Percentiles rank a stretch among this genome's conserved stretches.
phyloP scores from a whole-genome alignment of 225 moss, liverwort and hornwort genomes.

The Rhytidiadelphus loreus region DNA sequence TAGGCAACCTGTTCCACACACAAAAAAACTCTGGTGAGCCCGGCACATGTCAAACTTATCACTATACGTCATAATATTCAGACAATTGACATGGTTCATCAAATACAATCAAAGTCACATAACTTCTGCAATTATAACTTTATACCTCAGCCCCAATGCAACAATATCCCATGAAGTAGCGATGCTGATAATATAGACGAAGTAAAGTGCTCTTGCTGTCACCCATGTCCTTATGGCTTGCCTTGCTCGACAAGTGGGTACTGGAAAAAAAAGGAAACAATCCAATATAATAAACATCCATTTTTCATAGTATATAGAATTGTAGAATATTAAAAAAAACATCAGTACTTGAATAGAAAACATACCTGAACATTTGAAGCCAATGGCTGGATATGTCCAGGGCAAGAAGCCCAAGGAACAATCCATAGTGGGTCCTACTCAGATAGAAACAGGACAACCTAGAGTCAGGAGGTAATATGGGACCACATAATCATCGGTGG shows the following conservation, averaged over 20 bases:
- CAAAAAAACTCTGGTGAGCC: not conserved
- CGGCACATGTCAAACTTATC: not conserved
- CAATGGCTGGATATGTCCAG: constrained; percentile 96
- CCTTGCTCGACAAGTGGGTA: constrained; percentile 78
- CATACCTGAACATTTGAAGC: constrained; percentile 96
- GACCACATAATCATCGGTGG: not conserved
- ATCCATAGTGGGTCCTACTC: constrained; percentile 28
- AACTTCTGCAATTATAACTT: not conserved
- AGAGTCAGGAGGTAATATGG: not conserved
- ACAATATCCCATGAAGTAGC: constrained; percentile 94
- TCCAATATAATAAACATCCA: not conserved
- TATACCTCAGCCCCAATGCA: constrained; percentile 77
- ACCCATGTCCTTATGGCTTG: constrained; percentile 85
- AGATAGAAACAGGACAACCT: not conserved
- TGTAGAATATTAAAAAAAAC: not conserved
- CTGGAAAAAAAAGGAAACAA: constrained; percentile 21
- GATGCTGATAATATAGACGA: constrained; percentile 75
- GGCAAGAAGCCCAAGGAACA: constrained; percentile 79
- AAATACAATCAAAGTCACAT: not conserved
- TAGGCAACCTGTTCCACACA: constrained; percentile 22
- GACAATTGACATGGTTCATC: not conserved
- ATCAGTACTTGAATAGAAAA: not conserved
- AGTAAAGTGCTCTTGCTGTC: constrained; percentile 89
- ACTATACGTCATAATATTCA: not conserved
- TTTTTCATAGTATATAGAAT: not conserved